Base-by-base conservation (phyloP, 2,329 filamentous ascomycete genomes). In the Colletotrichum chlorophyti region DNA sequence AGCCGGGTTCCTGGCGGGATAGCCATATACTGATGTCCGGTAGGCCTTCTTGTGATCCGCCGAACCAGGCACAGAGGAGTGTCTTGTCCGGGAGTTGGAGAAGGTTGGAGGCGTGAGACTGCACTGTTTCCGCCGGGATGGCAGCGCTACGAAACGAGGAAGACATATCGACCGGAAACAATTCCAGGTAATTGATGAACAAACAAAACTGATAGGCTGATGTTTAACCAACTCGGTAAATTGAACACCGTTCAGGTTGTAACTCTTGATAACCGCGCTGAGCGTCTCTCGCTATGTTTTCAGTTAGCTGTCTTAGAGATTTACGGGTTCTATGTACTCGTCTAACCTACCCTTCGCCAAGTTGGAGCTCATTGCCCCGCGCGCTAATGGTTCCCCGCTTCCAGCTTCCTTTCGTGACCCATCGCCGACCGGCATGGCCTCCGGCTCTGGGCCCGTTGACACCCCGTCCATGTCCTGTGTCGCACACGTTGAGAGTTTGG, bases 81-180 rank as follows among this genome's bases (percentile, higher is more conserved):
- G 74, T 74, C n/a, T 69, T 70, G 61, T 77, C 70, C 1, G 70
- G 70, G 0, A 79, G 69, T 24, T 72, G 67, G 9, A 79, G 65
- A 9, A 79, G 69, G 53, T 79, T 79, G 10, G 77, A 79, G 9
- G 77, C 76, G 35, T 79, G 77, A 2, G 71, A 77, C 60, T 79
- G 77, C 3, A 74, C 67, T 1, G 76, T 79, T 17, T 70, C 65
- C 6, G 76, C 67, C 2, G 75, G 75, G 5, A 79, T 65, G 5
- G 67, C 53, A 14, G 61, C 64, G 35, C 26, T 57, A 24, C 35
- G 53, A 10, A 60, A 38, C 14, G 23, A 19, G 8, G 37, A 34
- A 40, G 41, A 35, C 38, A 48, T 60, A 14, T 9, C n/a, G n/a
- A n/a, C n/a, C n/a, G n/a, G n/a, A n/a, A n/a, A n/a, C n/a, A n/a